A percentile compares a stretch with the other conserved stretches of the same genome.
Evolutionary conservation across 805 yeast genomes (phyloP).

Genomic region (Barnettozyma pratensis): DNA sequence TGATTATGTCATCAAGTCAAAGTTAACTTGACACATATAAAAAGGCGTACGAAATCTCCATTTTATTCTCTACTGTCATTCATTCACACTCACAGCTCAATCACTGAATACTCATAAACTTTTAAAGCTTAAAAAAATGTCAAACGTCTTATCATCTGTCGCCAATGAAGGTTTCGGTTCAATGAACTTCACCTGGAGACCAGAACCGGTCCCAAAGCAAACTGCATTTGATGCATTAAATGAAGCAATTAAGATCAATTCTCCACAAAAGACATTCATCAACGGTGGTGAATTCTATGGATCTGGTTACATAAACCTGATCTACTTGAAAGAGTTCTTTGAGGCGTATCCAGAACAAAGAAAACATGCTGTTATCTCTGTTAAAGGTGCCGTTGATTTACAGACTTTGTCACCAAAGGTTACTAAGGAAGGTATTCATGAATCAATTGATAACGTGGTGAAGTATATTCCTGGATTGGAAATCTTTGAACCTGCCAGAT

Average conservation of each 20-base stretch:
- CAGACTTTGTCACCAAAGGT: conserved; percentile 42
- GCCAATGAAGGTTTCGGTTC: conserved; percentile 58
- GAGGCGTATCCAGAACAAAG: conserved; percentile 50
- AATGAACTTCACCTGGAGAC: conserved; percentile 76
- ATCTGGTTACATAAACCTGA: conserved; percentile 44
- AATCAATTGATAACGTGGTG: conserved; percentile 42
- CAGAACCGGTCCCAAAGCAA: conserved; percentile 48
- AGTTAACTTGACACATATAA: too few relatives aligned
- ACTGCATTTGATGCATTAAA: conserved; percentile 51
- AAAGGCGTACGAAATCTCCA: too few relatives aligned
- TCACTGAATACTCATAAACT: too few relatives aligned
- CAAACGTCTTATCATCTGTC: not conserved
- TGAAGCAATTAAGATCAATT: conserved; percentile 37
- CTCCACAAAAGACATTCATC: conserved; percentile 45
- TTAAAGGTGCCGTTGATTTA: conserved; percentile 59
- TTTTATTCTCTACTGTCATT: too few relatives aligned
- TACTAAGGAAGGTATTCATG: conserved; percentile 39
- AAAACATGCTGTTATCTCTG: conserved; percentile 50
- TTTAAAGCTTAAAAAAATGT: not conserved
- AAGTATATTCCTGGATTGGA: conserved; percentile 43
- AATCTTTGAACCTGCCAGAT: conserved; percentile 68
- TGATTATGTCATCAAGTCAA: too few relatives aligned
- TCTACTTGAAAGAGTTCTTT: conserved; percentile 53
- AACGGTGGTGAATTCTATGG: conserved; percentile 85
- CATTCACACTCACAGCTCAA: not conserved